Base-by-base conservation (phyloP, 352 stramenopile species). In the Pythium angustatum region DNA sequence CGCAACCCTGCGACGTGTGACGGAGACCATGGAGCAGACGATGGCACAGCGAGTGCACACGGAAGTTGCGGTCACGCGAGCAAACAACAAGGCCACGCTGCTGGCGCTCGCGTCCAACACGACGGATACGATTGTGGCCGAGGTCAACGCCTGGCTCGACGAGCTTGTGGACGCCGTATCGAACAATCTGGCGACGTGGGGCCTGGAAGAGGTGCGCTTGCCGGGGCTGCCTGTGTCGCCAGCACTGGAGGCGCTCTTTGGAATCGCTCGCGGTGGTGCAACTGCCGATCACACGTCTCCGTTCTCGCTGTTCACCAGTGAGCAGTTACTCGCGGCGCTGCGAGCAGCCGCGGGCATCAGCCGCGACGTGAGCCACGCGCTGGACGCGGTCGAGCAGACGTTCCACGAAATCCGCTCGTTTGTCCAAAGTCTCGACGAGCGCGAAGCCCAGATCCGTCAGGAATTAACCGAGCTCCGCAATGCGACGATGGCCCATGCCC, bases 401-500 rank as follows among this genome's bases (percentile, higher is more conserved):
- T 62, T 60, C 21, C 2, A 27, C 6, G 49, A 61, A 1, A 43
- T 60, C 2, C 2, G 22, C 22, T 10, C 21, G 15, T 3, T 44
- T 4, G 17, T 66, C 7, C 15, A 30, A 22, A 28, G 47, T 5
- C n/a, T 64, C 17, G 45, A 51, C 8, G 22, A 64, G 4, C 40
- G 7, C 11, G 45, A 45, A 21, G 17, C 52, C 7, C 22, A 26
- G 15, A 24, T 70, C 8, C 64, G 36, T 0, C 28, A 63, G 21
- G 57, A 71, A n/a, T 19, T 66, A 3, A 12, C n/a, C 1, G 36
- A 49, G 17, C 54, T 65, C 15, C 49, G 44, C 14, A 70, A 64
- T 10, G 26, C 49, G 5, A 62, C 57, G 1, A 30, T 34, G 3
- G 34, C n/a, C 33, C 57, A 44, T 26, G 21, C 49, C 1, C 24